These are phyloP conservation scores for Lantana camara DNA, from an alignment of 257 asterid species.

Conservation along the genomic window DNA sequence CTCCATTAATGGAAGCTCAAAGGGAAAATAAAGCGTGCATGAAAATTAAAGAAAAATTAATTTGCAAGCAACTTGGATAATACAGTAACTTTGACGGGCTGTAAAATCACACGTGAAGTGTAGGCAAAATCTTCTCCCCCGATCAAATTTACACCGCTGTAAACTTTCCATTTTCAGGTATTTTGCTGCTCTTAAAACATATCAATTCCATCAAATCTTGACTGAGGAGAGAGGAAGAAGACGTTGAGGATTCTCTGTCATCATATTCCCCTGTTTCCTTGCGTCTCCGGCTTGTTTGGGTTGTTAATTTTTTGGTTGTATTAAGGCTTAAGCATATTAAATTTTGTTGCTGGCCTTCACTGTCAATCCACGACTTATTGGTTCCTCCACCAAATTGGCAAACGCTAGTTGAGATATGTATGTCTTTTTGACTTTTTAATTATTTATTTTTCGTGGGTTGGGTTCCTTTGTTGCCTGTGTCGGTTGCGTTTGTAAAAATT, in stretches of 20 bases:
- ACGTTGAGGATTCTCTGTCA: no score
- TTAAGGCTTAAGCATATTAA: slow-evolving; percentile 14
- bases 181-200: not conserved
- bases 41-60: not conserved
- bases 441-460: not conserved
- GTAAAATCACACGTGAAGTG: slow-evolving; percentile 23
- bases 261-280: not conserved
- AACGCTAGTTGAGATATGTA: slow-evolving; percentile 11
- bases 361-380: slow-evolving; percentile 17
- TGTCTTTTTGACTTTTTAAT: not conserved
- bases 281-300: no score
- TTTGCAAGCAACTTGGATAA: slow-evolving; percentile 6
- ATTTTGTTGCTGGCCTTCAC: slow-evolving; percentile 14
- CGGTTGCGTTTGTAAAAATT: slow-evolving; percentile 11
- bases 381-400: slow-evolving; percentile 22
- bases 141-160: not conserved
- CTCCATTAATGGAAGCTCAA: not conserved
- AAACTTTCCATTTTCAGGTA: slow-evolving; percentile 10
- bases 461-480: slow-evolving; percentile 23
- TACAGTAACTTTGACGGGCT: slow-evolving; percentile 10
- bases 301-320: no score
- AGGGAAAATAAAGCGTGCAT: not conserved
- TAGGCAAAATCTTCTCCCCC: not conserved
- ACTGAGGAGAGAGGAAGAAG: no score
- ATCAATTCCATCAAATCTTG: not conserved